These are phyloP conservation scores for Citrus australasica DNA, from an alignment of 345 rosid genomes.

Conservation along the genomic window DNA sequence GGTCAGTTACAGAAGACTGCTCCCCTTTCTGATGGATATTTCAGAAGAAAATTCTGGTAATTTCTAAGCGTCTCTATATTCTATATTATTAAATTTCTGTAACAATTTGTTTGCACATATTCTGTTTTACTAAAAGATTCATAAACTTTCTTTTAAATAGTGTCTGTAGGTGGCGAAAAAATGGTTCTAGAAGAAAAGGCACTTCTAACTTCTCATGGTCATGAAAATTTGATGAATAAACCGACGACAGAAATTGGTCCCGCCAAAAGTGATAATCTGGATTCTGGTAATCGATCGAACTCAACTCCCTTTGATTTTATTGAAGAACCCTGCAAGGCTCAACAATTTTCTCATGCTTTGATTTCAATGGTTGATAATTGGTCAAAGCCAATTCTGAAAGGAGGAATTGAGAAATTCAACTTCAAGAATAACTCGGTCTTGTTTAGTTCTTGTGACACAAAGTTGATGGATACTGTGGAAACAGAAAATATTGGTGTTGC, in stretches of 20 bases:
- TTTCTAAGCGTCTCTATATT: not conserved
- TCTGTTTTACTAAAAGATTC: not conserved
- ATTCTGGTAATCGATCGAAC: not conserved
- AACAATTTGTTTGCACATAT: not conserved
- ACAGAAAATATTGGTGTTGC: not conserved
- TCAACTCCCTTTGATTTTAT: not conserved
- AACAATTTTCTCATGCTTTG: not conserved
- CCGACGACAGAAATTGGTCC: not conserved
- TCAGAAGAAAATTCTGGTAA: constrained; percentile 37
- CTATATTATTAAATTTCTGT: not conserved
- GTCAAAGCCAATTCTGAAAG: constrained; percentile 4
- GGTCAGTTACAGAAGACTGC: constrained; percentile 63
- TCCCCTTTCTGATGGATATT: constrained; percentile 65
- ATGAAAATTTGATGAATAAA: not conserved
- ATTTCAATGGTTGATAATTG: not conserved
- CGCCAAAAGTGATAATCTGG: constrained; percentile 1
- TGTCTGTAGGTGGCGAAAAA: constrained; percentile 11
- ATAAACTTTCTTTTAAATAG: not conserved
- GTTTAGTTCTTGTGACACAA: not conserved
- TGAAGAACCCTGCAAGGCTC: not conserved
- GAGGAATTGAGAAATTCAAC: constrained; percentile 1
- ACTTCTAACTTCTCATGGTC: not conserved
- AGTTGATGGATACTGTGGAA: not conserved
- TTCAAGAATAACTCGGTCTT: not conserved
- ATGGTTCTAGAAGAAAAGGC: not conserved